Conservation (phyloP, 768 basidiomycete species). For the Rhizopogon salebrosus region DNA sequence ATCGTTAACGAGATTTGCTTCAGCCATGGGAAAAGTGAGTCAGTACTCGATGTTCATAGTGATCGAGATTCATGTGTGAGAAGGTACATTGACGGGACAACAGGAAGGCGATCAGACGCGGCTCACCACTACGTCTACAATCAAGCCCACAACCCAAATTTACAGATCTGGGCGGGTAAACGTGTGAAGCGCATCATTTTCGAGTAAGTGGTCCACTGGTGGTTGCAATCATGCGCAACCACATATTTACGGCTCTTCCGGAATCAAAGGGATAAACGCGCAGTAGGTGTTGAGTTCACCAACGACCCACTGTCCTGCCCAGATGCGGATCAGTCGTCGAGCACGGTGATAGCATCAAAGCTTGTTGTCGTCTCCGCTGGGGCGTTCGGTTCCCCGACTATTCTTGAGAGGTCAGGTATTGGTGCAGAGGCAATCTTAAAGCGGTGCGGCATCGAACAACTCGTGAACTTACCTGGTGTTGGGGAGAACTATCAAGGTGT, state of each 20-base stretch:
- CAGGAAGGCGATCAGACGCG: slow-evolving; percentile 52
- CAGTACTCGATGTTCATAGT: too few species aligned
- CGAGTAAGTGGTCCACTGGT: slow-evolving; percentile 29
- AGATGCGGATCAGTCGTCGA: slow-evolving; percentile 18
- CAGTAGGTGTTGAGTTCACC: too few species aligned
- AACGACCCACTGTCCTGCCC: slow-evolving; percentile 21
- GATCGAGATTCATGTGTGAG: neutral
- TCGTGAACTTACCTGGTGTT: slow-evolving; percentile 71
- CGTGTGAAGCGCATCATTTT: slow-evolving; percentile 45
- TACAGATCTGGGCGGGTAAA: slow-evolving; percentile 34
- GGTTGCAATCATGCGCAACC: neutral
- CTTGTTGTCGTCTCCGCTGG: too few species aligned
- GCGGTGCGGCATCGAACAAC: slow-evolving; percentile 39
- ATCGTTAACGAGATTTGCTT: neutral
- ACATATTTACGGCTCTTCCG: neutral
- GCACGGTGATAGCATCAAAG: slow-evolving; percentile 32
- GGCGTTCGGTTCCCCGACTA: too few species aligned
- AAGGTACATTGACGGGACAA: slow-evolving; percentile 50
- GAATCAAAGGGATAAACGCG: slow-evolving; percentile 19
- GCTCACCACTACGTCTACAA: slow-evolving; percentile 51
- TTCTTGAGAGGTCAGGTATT: too few species aligned
- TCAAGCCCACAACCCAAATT: slow-evolving; percentile 36
- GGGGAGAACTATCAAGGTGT: slow-evolving; percentile 63
- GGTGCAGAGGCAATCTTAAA: too few species aligned
- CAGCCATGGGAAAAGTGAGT: slow-evolving; percentile 54